Evolutionary conservation across 371 early-diverging fungal species (phyloP).

Genomic region (Parasitella parasitica): DNA sequence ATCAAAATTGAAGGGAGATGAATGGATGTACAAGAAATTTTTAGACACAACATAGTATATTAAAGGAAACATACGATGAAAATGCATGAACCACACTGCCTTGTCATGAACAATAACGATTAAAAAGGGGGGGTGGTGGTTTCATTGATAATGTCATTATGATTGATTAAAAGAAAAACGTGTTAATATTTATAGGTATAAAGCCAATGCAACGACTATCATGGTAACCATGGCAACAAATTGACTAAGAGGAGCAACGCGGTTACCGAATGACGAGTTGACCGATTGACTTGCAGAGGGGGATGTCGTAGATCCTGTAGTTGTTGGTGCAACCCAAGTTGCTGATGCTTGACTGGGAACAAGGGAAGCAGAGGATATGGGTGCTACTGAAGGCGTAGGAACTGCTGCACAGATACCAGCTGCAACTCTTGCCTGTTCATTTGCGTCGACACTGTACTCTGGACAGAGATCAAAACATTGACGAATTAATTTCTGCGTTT

Average conservation of each 20-base stretch:
- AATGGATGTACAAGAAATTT: too few relatives aligned
- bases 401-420: conserved; percentile 31
- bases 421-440: conserved; percentile 23
- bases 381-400: conserved; percentile 9
- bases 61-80: too few relatives aligned
- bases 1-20: too few relatives aligned
- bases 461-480: conserved; percentile 37
- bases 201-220: not conserved
- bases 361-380: not conserved
- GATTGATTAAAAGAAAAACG: too few relatives aligned
- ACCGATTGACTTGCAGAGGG: conserved; percentile 8
- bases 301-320: conserved; percentile 1
- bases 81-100: too few relatives aligned
- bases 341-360: not conserved
- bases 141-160: too few relatives aligned
- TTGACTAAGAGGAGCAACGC: not conserved
- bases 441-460: conserved; percentile 22
- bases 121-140: too few relatives aligned
- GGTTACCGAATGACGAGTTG: not conserved
- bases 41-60: too few relatives aligned
- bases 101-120: too few relatives aligned
- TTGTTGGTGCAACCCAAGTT: not conserved
- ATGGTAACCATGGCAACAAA: not conserved
- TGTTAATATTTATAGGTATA: not conserved
- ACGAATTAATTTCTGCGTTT: conserved; percentile 23